Evolutionary conservation across 768 basidiomycete genomes (phyloP), one percentile per base, ranked within the genome.

Genomic region (Melanogaster broomeanus): DNA sequence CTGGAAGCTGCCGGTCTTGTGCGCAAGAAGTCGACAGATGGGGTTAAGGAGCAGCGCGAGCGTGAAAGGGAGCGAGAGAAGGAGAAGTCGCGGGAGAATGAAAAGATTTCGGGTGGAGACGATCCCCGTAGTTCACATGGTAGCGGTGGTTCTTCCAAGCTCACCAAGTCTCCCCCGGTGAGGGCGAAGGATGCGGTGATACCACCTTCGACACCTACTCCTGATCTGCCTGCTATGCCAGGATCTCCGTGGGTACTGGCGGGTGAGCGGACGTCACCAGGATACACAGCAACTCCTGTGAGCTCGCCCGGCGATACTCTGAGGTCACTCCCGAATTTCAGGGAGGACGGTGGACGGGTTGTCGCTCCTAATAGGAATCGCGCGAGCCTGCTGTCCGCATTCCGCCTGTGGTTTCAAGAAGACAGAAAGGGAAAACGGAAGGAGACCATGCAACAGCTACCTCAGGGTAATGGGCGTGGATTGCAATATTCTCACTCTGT

Each of bases 371-470:
- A 78, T 27, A 77, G 86, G 21, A 86, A 88, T 64, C 78, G 88
- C 31, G 89, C 90, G 8, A 93, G 88, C 63, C 66, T 98, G 25
- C 73, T 98, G 43, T 85, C 87, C 3, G 82, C 92, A 6, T 93
- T 98, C 72, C 81, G 91, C 40, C 77, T 87, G 55, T 93, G 95
- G 91, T 96, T 98, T 71, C 83, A 93, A 53, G 93, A 97, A 54
- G 94, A 94, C 56, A 78, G 80, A 57, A 93, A 91, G 64, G 86
- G 92, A 4, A 96, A 95, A 72, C 80, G 89, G 45, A 90, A 89
- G 68, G 84, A 82, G 38, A 44, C 34, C 22, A 37, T 35, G 0
- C 57, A 59, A 35, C 49, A 61, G 21, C 59, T 52, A 45, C 46
- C 45, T 18, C 70, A 57, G 37, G 51, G 52, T 53, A 61, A 45